These are phyloP conservation scores for Leucosporidium scottii DNA, from an alignment of 768 basidiomycete species.

Conservation along the genomic window DNA sequence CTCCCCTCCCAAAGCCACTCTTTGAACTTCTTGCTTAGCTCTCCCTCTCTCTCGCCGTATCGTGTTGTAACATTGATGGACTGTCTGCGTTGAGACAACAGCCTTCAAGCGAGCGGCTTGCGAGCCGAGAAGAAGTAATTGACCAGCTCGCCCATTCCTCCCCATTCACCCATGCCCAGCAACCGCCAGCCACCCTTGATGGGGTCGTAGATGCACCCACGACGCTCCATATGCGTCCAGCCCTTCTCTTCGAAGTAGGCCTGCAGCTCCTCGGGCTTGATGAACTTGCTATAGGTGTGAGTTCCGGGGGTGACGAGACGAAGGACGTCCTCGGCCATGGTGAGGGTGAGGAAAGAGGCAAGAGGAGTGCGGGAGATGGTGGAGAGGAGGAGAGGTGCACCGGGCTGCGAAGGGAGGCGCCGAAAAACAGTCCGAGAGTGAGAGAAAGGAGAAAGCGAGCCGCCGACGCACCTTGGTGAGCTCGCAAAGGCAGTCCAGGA, in stretches of 20 bases:
- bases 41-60: neutral
- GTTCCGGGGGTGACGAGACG: constrained; percentile 77
- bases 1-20: neutral
- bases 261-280: constrained; percentile 77
- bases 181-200: constrained; percentile 19
- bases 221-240: constrained; percentile 13
- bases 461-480: constrained; percentile 67
- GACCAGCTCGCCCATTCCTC: constrained; percentile 15
- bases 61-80: neutral
- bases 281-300: constrained; percentile 82
- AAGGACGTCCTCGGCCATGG: constrained; percentile 73
- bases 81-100: neutral
- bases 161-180: constrained; percentile 10
- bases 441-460: neutral
- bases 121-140: constrained; percentile 30
- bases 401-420: constrained; percentile 55
- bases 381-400: constrained; percentile 89
- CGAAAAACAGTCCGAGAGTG: neutral
- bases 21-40: neutral
- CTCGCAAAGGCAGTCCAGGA: constrained; percentile 70
- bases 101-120: constrained; percentile 16
- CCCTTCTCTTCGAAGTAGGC: constrained; percentile 55
- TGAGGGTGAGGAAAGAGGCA: constrained; percentile 61
- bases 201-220: constrained; percentile 31
- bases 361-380: constrained; percentile 83